Evolutionary conservation across 1,139 yeast species (phyloP).

Genomic region (Yamadazyma conglobata): DNA sequence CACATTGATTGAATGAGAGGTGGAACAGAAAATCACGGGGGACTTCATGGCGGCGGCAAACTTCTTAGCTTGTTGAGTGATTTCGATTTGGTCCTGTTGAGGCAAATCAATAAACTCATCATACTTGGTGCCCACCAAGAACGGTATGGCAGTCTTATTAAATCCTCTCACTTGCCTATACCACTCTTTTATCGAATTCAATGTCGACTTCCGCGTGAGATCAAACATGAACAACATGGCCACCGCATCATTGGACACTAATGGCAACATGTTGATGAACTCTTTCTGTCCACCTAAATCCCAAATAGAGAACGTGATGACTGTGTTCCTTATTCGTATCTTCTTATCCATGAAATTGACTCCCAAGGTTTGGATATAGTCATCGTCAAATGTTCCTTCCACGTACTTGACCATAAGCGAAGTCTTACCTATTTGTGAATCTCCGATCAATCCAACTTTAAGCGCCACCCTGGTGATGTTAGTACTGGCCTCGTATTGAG

Average conservation of each 20-base stretch:
- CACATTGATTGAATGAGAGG: slow-evolving; percentile 88
- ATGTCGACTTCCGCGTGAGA: slow-evolving; percentile 79
- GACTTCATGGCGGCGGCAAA: slow-evolving; percentile 93
- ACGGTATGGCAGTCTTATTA: slow-evolving; percentile 89
- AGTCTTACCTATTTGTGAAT: slow-evolving; percentile 97
- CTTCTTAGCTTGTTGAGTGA: slow-evolving; percentile 80
- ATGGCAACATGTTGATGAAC: slow-evolving; percentile 92
- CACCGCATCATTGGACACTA: slow-evolving; percentile 91
- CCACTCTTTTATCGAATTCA: slow-evolving; percentile 91
- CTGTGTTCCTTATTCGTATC: slow-evolving; percentile 81
- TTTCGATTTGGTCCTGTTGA: slow-evolving; percentile 77
- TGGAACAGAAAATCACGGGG: slow-evolving; percentile 85
- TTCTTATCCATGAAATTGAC: slow-evolving; percentile 94
- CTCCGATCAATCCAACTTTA: slow-evolving; percentile 93
- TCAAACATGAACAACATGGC: slow-evolving; percentile 93
- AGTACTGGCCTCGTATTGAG: not conserved
- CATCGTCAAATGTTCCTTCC: slow-evolving; percentile 89
- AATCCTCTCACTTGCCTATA: slow-evolving; percentile 89
- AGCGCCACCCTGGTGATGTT: slow-evolving; percentile 54
- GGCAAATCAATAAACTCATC: slow-evolving; percentile 83
- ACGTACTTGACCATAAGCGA: slow-evolving; percentile 96
- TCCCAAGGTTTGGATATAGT: slow-evolving; percentile 89
- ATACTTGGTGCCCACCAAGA: slow-evolving; percentile 90
- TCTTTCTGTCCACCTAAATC: slow-evolving; percentile 97
- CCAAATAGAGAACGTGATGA: slow-evolving; percentile 91